A percentile compares a stretch with the other conserved stretches of the same genome.
These are phyloP conservation scores for Globisporangium echinulatum DNA, from an alignment of 352 stramenopile genomes.

Conservation along the genomic window DNA sequence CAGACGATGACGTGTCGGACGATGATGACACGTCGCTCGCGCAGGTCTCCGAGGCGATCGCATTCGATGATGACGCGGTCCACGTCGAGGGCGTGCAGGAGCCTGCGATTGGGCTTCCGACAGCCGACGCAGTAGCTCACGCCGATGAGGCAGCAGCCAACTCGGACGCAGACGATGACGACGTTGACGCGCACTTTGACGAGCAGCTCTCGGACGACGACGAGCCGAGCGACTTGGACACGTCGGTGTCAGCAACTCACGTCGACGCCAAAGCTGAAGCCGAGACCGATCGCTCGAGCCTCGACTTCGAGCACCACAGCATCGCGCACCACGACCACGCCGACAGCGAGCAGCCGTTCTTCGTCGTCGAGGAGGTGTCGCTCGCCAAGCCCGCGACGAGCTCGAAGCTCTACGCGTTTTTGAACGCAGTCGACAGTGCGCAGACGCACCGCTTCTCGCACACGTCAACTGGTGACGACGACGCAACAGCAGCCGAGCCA, in stretches of 20 bases:
- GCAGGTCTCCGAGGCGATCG: neutral
- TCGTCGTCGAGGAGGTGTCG: conserved; percentile 27
- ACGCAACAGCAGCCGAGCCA: conserved; percentile 9
- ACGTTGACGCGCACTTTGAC: conserved; percentile 5
- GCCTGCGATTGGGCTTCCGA: conserved; percentile 2
- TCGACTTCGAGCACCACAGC: conserved; percentile 10
- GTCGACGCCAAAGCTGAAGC: too few relatives aligned
- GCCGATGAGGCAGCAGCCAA: neutral
- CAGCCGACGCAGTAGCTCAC: neutral
- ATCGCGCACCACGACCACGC: conserved; percentile 19
- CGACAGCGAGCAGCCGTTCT: conserved; percentile 28
- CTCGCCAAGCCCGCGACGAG: conserved; percentile 20
- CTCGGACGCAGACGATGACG: neutral
- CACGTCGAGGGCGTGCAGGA: conserved; percentile 3
- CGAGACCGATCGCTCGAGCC: too few relatives aligned
- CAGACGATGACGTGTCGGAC: neutral
- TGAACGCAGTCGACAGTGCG: conserved; percentile 35
- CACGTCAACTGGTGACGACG: conserved; percentile 8
- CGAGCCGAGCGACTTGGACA: neutral
- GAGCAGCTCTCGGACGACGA: conserved; percentile 9
- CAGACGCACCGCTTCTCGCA: conserved; percentile 12
- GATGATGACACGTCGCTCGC: neutral
- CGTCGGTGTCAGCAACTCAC: neutral
- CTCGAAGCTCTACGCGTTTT: conserved; percentile 48
- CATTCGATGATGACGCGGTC: conserved; percentile 1